Conservation (phyloP, 768 basidiomycete genomes). For the Flagelloscypha sp. region DNA sequence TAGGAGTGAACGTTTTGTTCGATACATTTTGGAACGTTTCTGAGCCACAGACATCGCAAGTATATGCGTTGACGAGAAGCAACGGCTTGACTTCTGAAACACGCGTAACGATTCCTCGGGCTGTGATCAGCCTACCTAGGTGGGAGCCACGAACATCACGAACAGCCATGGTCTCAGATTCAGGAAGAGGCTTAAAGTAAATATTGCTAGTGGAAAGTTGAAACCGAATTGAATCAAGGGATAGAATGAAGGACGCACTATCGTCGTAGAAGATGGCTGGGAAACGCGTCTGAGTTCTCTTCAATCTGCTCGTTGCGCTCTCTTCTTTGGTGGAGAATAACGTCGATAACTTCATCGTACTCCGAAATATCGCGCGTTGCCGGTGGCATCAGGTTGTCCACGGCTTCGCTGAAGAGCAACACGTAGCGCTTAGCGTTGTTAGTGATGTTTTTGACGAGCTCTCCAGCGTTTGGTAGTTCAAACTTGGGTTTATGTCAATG, state of each 20-base stretch:
- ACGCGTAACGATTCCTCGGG: conserved; percentile 95
- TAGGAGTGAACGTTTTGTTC: conserved; percentile 83
- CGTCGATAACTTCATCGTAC: conserved; percentile 91
- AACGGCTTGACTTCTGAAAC: conserved; percentile 99
- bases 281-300: conserved; percentile 71
- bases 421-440: conserved; percentile 88
- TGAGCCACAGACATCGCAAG: conserved; percentile 95
- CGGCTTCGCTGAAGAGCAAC: conserved; percentile 78
- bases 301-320: conserved; percentile 82
- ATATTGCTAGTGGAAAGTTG: conserved; percentile 56
- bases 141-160: conserved; percentile 81
- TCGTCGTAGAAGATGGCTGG: conserved; percentile 83
- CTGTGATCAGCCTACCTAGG: conserved; percentile 90
- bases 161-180: conserved; percentile 70
- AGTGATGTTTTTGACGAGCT: conserved; percentile 72
- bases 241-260: conserved; percentile 60
- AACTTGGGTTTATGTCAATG: conserved; percentile 1
- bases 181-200: conserved; percentile 82
- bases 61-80: conserved; percentile 94
- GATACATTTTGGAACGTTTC: conserved; percentile 98
- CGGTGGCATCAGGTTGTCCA: conserved; percentile 83
- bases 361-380: conserved; percentile 87
- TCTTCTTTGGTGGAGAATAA: conserved; percentile 88
- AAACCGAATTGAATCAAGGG: conserved; percentile 7
- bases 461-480: conserved; percentile 66